These are phyloP conservation scores for Tanozyma kutaoensis DNA, from an alignment of 805 yeast species.

Conservation along the genomic window DNA sequence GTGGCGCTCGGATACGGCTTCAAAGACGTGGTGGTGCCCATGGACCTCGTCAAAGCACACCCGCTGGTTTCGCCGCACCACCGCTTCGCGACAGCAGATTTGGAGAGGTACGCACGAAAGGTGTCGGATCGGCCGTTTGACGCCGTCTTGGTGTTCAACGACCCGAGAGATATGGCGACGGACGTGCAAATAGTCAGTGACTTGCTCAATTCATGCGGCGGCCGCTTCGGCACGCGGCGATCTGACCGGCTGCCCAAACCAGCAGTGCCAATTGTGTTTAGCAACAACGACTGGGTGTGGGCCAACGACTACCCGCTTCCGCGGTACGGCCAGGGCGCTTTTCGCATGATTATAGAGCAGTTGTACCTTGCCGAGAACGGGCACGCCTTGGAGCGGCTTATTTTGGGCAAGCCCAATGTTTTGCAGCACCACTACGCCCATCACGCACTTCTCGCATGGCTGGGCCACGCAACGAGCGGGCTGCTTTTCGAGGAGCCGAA, in stretches of 20 bases:
- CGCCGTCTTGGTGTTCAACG: constrained; percentile 74
- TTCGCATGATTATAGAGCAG: constrained; percentile 47
- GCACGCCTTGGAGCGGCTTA: constrained; percentile 18
- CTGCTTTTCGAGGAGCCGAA: constrained; percentile 24
- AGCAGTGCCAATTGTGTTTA: constrained; percentile 59
- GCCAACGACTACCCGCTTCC: constrained; percentile 70
- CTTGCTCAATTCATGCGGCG: constrained; percentile 48
- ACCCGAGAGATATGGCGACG: constrained; percentile 61
- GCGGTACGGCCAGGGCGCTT: constrained; percentile 88
- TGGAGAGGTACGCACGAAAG: constrained; percentile 25
- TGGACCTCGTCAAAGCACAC: constrained; percentile 51
- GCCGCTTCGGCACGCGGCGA: constrained; percentile 51
- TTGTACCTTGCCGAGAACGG: constrained; percentile 42
- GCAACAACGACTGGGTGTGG: constrained; percentile 80
- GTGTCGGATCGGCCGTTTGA: constrained; percentile 37
- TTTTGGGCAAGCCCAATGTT: constrained; percentile 73
- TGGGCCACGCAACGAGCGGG: constrained; percentile 10
- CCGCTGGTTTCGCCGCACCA: constrained; percentile 31
- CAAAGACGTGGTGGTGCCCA: constrained; percentile 55
- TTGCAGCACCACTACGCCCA: constrained; percentile 65
- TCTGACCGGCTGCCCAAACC: constrained; percentile 24
- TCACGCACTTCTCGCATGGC: no score
- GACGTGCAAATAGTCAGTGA: constrained; percentile 54
- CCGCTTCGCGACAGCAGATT: constrained; percentile 31
- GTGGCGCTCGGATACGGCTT: constrained; percentile 77